Base-by-base conservation (phyloP, 192 early-diverging fungal genomes). In the Gamsiella multidivaricata region DNA sequence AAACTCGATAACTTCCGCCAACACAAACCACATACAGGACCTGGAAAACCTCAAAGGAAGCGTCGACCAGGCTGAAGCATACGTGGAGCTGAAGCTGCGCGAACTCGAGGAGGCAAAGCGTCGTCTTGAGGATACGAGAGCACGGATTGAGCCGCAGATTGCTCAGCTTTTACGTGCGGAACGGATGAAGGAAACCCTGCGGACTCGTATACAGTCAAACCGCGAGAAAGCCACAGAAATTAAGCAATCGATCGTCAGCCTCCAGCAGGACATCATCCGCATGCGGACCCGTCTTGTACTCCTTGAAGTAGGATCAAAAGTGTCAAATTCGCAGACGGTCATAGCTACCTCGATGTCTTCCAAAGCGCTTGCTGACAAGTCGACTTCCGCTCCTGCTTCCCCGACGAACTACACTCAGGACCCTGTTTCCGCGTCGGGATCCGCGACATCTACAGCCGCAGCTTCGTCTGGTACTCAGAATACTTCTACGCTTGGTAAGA, bases 231-330 rank as follows among this genome's bases (percentile, higher is more conserved):
- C 55, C 23, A 28, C 12, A 12, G 39, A 36, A 34, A 23, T 60
- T 1, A 60, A 69, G 31, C n/a, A 7, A 2, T 52, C 67, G 25
- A 69, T 69, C 22, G 57, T 15, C 9, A 34, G 2, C 4, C 12
- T 53, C n/a, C 53, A 69, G 18, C 55, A 54, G 25, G 36, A 69
- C 18, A 60, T 69, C 7, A 41, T 69, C 22, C 47, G 36, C 11
- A 60, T 50, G 25, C 67, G 67, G 12, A 69, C 67, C 22, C 53
- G 32, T 8, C 36, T 69, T 11, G 42, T 69, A 57, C 34, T 60
- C 23, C 57, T 69, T 49, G 57, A 59, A 33, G 36, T 45, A 47
- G 45, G 12, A 5, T 46, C 45, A 5, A n/a, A n/a, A n/a, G n/a
- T n/a, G n/a, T n/a, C n/a, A n/a, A n/a, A n/a, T n/a, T n/a, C n/a